phyloP scores from a whole-genome alignment of 2,329 filamentous ascomycete species.

The Curvularia spicifera region DNA sequence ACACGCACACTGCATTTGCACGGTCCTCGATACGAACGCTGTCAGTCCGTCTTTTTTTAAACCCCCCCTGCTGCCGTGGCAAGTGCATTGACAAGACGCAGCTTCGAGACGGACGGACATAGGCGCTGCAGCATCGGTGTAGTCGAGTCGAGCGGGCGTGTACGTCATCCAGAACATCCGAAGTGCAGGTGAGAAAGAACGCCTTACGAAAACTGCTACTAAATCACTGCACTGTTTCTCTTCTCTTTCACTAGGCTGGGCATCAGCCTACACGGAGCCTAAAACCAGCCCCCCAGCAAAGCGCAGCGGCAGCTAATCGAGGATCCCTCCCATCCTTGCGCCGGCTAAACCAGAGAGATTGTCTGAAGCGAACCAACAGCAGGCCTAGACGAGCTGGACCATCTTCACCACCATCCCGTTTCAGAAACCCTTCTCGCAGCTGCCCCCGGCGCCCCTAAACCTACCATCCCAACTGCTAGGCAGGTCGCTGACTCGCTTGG shows the following conservation, averaged over 20 bases:
- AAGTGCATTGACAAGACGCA: slow-evolving; percentile 23
- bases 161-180: slow-evolving; percentile 26
- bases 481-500: slow-evolving; percentile 16
- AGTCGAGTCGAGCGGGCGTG: slow-evolving; percentile 20
- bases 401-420: slow-evolving; percentile 24
- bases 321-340: slow-evolving; percentile 44
- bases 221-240: slow-evolving; percentile 19
- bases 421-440: slow-evolving; percentile 24
- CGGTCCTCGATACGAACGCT: slow-evolving; percentile 16
- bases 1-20: slow-evolving; percentile 13
- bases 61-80: slow-evolving; percentile 11
- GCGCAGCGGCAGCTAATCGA: slow-evolving; percentile 48
- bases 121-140: slow-evolving; percentile 22
- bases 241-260: slow-evolving; percentile 17
- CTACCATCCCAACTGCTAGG: slow-evolving; percentile 20
- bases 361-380: slow-evolving; percentile 49
- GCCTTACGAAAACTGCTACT: slow-evolving; percentile 32
- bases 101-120: slow-evolving; percentile 19
- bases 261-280: slow-evolving; percentile 38
- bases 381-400: slow-evolving; percentile 35
- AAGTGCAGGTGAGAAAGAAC: slow-evolving; percentile 41
- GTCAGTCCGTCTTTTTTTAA: slow-evolving; percentile 18
- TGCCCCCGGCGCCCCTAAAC: slow-evolving; percentile 23
- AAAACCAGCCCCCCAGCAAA: slow-evolving; percentile 29
- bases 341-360: slow-evolving; percentile 48